Percentiles rank a stretch among this genome's conserved stretches.
Evolutionary conservation across 2,329 filamentous ascomycete species (phyloP).

Genomic region (Colletotrichum shisoi): DNA sequence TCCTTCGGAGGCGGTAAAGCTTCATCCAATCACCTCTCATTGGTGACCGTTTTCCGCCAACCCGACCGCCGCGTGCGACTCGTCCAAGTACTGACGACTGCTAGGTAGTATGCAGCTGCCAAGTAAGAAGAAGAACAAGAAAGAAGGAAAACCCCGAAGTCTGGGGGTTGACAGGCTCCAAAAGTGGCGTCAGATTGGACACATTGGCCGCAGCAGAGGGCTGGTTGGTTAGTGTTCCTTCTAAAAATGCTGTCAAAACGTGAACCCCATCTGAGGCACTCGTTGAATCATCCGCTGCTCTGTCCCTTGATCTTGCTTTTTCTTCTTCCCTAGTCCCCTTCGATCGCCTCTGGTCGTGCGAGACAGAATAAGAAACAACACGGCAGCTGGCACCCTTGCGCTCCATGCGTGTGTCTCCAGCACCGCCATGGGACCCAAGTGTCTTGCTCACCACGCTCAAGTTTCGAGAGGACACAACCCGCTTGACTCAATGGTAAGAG

Average conservation of each 20-base stretch:
- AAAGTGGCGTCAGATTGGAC: too few species aligned
- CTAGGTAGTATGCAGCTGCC: background rate
- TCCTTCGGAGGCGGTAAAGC: constrained; percentile 6
- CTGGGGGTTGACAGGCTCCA: background rate
- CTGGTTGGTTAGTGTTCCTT: background rate
- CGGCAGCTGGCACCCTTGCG: background rate
- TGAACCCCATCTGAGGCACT: background rate
- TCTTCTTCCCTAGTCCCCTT: too few species aligned
- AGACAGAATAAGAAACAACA: background rate
- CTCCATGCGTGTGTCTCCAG: background rate
- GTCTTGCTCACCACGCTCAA: background rate
- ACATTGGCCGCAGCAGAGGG: background rate
- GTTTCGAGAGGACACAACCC: background rate
- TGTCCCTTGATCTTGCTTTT: background rate
- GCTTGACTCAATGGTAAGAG: too few species aligned
- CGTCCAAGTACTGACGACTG: background rate
- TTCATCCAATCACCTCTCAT: constrained; percentile 9
- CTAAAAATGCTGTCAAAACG: background rate
- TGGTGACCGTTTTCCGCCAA: background rate
- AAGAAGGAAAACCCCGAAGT: background rate
- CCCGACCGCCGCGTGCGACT: background rate
- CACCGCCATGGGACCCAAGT: background rate
- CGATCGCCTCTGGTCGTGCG: background rate
- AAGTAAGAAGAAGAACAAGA: background rate
- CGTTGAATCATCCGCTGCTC: too few species aligned